Base-by-base conservation (phyloP, 805 yeast genomes). In the Peterozyma toletana region DNA sequence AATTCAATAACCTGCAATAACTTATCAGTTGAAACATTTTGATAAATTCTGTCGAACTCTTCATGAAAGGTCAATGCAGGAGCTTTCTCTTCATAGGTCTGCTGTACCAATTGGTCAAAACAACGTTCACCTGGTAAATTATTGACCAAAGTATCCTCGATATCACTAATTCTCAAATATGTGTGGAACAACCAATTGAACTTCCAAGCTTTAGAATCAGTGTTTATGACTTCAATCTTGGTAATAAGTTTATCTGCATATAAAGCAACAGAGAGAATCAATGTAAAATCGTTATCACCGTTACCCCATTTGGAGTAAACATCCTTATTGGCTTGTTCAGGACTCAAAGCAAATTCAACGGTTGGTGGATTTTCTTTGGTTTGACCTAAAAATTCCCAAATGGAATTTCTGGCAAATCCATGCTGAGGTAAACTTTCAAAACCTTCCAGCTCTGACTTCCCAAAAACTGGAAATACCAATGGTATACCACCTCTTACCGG, bases 401-500 rank as follows among this genome's bases (percentile, higher is more conserved):
- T 67, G 11, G 91, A 81, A 62, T 78, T 83, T 63, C 99, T 75
- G 15, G 96, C 99, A 67, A 93, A 86, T 1, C 99, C 99, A 60
- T 93, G 99, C 67, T 93, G 98, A 15, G 97, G 97, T 50, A 93
- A 74, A 33, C 73, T 61, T 41, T 68, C 71, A 35, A 89, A 77
- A 3, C 86, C 85, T 44, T 68, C 72, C 7, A 75, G 70, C 30
- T 71, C 69, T 11, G 71, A 68, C 50, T 80, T 89, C 47, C 99
- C 98, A 56, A 86, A 86, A 1, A 83, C 86, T 2, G 99, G 99
- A 73, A 93, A 93, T 9, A 91, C 98, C 18, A 93, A 68, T 11
- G 99, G 99, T 42, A 93, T 86, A 41, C 99, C 99, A 51, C 99
- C 99, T 61, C 99, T 78, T 15, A 93, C 97, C 1, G 99, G 95